Percentiles rank a stretch among this genome's conserved stretches.
phyloP scores from a whole-genome alignment of 805 yeast genomes.

The Pichia cephalocereana region DNA sequence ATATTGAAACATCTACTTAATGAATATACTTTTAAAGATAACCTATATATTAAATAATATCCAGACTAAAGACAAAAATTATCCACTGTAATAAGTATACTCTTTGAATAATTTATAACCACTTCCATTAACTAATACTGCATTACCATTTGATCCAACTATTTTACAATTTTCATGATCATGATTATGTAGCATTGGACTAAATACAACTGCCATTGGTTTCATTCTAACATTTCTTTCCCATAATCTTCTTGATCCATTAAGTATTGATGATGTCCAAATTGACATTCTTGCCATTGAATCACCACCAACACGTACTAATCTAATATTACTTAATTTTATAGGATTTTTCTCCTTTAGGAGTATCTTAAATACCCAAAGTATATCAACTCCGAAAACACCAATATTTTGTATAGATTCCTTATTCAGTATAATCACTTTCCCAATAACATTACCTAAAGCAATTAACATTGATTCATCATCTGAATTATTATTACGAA shows the following conservation, averaged over 20 bases:
- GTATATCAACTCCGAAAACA: slow-evolving; percentile 4
- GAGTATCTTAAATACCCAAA: background rate
- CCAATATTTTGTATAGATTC: slow-evolving; percentile 3
- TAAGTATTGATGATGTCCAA: background rate
- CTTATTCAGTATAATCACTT: background rate
- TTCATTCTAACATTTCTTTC: background rate
- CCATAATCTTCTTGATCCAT: background rate
- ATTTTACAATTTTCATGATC: background rate
- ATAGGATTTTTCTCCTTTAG: background rate
- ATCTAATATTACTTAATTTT: background rate
- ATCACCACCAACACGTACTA: slow-evolving; percentile 1
- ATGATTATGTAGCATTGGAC: background rate
- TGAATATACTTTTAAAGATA: background rate
- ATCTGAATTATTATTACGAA: background rate
- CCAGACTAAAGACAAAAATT: background rate
- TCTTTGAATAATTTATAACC: background rate
- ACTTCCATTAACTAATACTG: slow-evolving; percentile 1
- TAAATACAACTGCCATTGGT: slow-evolving; percentile 3
- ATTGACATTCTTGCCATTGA: background rate
- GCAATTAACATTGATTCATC: background rate
- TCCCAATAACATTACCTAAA: background rate
- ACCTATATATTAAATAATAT: background rate
- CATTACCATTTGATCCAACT: background rate
- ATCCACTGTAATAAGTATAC: background rate
- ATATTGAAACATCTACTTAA: background rate